phyloP scores from a whole-genome alignment of 192 early-diverging fungal species.

The Chytriomyces sp. region DNA sequence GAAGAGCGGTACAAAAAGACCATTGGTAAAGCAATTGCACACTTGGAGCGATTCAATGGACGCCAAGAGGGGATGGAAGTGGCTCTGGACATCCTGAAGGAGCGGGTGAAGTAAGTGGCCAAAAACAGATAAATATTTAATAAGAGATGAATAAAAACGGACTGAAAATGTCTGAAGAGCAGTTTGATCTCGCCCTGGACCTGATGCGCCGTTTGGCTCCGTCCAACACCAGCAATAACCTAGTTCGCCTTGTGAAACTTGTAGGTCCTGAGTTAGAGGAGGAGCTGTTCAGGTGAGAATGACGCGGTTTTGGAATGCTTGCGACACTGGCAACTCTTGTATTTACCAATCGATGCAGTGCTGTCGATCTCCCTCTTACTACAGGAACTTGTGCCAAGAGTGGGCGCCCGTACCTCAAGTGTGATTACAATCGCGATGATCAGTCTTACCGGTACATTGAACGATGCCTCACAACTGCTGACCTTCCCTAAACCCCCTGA shows the following conservation, averaged over 20 bases:
- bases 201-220: conserved; percentile 97
- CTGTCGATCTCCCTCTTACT: conserved; percentile 92
- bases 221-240: conserved; percentile 85
- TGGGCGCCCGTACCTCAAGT: conserved; percentile 85
- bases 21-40: conserved; percentile 26
- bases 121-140: not conserved
- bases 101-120: not conserved
- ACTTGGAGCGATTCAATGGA: conserved; percentile 28
- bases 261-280: conserved; percentile 81
- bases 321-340: not conserved
- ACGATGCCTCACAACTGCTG: not conserved
- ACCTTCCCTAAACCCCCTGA: not conserved
- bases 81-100: conserved; percentile 22
- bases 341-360: conserved; percentile 41
- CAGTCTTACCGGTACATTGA: conserved; percentile 79
- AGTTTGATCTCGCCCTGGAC: conserved; percentile 90
- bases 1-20: conserved; percentile 31
- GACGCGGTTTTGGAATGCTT: not conserved
- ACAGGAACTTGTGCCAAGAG: conserved; percentile 69
- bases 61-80: conserved; percentile 15
- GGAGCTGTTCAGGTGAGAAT: conserved; percentile 69
- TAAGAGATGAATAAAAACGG: not conserved
- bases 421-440: conserved; percentile 97
- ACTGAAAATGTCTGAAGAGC: conserved; percentile 31
- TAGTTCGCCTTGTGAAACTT: conserved; percentile 80